phyloP scores from a whole-genome alignment of 208 protist species.

The Vickermania spadyakhi region DNA sequence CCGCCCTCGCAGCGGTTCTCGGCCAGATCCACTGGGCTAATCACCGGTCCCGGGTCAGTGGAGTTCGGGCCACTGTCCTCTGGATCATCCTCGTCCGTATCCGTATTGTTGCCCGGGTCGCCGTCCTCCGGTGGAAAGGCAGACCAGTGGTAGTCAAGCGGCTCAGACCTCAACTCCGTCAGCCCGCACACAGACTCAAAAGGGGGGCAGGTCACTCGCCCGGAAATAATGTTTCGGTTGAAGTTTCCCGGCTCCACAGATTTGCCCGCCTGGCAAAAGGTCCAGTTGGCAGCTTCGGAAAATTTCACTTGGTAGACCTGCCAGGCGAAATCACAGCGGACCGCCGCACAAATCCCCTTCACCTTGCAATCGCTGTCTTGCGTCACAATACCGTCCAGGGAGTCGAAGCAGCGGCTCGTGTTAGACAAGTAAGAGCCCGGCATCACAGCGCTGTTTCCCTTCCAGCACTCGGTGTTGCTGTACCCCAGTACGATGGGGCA shows the following conservation, averaged over 20 bases:
- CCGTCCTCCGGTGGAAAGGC: too few species aligned
- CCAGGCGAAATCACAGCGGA: constrained; percentile 3
- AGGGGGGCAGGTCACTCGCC: constrained; percentile 24
- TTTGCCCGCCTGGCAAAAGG: constrained; percentile 4
- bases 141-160: too few species aligned
- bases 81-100: too few species aligned
- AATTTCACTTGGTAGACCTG: constrained; percentile 7
- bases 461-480: constrained; percentile 11
- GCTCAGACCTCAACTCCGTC: too few species aligned
- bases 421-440: constrained; percentile 13
- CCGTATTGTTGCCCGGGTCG: too few species aligned
- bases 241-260: background rate
- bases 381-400: background rate
- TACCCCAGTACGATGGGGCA: constrained; percentile 21
- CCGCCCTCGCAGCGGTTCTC: too few species aligned
- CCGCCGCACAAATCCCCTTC: constrained; percentile 14
- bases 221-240: constrained; percentile 8
- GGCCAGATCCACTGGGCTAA: too few species aligned
- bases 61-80: too few species aligned
- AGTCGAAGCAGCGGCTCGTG: constrained; percentile 12
- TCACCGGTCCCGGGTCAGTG: too few species aligned
- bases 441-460: constrained; percentile 4
- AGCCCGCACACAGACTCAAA: constrained; percentile 30
- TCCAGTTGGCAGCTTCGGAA: constrained; percentile 4
- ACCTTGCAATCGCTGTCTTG: background rate